Evolutionary conservation across 495 filamentous ascomycete species (phyloP).

Genomic region (Podospora pseudopauciseta): DNA sequence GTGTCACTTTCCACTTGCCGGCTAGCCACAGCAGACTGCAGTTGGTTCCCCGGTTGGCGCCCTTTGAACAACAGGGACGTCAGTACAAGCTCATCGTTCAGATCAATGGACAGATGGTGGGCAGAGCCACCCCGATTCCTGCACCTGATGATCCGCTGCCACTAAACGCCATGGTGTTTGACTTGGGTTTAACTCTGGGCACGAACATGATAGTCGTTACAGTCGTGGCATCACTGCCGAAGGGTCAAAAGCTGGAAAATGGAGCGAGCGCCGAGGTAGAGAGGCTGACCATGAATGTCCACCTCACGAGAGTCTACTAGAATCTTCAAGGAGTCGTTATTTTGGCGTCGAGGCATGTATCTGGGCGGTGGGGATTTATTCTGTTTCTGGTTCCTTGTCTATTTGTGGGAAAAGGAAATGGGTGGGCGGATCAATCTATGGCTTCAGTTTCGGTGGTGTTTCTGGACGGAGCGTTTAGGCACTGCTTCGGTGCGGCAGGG

Average conservation of each 20-base stretch:
- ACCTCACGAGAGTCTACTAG: conserved; percentile 24
- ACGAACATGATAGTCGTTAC: conserved; percentile 64
- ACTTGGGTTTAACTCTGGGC: conserved; percentile 57
- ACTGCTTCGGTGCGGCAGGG: not conserved
- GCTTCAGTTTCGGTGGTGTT: not conserved
- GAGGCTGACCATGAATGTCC: conserved; percentile 49
- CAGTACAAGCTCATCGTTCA: conserved; percentile 30
- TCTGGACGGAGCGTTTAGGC: not conserved
- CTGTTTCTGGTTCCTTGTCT: not conserved
- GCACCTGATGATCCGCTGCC: conserved; percentile 46
- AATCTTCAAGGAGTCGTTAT: not conserved
- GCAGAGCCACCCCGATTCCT: conserved; percentile 42
- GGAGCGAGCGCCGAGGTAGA: conserved; percentile 65
- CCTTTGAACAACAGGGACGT: conserved; percentile 47
- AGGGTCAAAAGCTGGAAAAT: conserved; percentile 50
- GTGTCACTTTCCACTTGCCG: conserved; percentile 62
- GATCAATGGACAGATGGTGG: conserved; percentile 56
- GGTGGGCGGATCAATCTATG: not conserved
- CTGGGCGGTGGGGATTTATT: not conserved
- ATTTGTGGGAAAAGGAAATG: not conserved
- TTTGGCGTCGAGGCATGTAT: not conserved
- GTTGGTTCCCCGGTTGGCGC: conserved; percentile 57
- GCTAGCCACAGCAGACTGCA: conserved; percentile 61
- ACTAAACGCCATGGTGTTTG: conserved; percentile 52
- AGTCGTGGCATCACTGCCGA: conserved; percentile 59